These are phyloP conservation scores for Daldinia bambusicola DNA, from an alignment of 495 filamentous ascomycete species.

Conservation along the genomic window DNA sequence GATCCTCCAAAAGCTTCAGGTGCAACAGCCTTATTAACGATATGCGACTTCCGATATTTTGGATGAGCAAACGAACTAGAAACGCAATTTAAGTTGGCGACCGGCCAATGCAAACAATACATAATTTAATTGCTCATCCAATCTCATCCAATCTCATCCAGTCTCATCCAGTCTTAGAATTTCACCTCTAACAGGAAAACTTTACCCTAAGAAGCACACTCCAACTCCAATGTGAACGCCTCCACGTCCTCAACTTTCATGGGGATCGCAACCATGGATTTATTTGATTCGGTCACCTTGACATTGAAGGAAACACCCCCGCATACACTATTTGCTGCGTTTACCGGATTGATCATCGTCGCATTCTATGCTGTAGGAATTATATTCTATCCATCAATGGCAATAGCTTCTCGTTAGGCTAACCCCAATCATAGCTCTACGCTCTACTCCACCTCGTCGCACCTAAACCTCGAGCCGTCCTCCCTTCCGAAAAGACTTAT, in stretches of 20 bases:
- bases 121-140: background rate
- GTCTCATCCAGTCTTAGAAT: background rate
- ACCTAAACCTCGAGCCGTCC: slow-evolving; percentile 78
- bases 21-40: background rate
- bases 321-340: slow-evolving; percentile 44
- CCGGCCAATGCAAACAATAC: slow-evolving; percentile 13
- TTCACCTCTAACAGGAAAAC: background rate
- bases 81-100: slow-evolving; percentile 9
- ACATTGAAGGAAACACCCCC: slow-evolving; percentile 46
- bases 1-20: slow-evolving; percentile 1
- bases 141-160: background rate
- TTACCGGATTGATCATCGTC: slow-evolving; percentile 42
- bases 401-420: slow-evolving; percentile 10
- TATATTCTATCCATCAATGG: background rate
- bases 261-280: slow-evolving; percentile 33
- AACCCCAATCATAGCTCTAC: slow-evolving; percentile 67
- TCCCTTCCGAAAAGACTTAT: slow-evolving; percentile 87
- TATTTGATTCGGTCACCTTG: slow-evolving; percentile 41
- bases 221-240: slow-evolving; percentile 31
- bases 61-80: slow-evolving; percentile 1
- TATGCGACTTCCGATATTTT: background rate
- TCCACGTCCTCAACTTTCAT: background rate
- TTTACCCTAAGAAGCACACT: slow-evolving; percentile 4
- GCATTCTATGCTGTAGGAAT: slow-evolving; percentile 47
- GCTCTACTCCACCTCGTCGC: slow-evolving; percentile 76